These are phyloP conservation scores for Calonectria fujianensis DNA, from an alignment of 2,329 filamentous ascomycete species.

Conservation along the genomic window DNA sequence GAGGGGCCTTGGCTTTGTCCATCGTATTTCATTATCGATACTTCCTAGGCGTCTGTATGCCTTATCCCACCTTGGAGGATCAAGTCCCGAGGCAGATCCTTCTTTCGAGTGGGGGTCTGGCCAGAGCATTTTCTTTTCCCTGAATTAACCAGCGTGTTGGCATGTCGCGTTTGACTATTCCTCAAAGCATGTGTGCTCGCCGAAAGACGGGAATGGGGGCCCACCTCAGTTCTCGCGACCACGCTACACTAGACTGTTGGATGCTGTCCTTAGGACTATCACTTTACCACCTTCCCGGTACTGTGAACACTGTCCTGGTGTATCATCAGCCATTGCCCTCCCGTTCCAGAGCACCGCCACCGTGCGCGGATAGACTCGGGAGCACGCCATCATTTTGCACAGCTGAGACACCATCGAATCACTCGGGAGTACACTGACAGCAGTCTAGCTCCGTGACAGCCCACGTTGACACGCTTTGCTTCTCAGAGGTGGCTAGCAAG, in stretches of 20 bases:
- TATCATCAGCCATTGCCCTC: background rate
- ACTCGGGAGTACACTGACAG: conserved; percentile 1
- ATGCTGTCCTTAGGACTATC: background rate
- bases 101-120: too few relatives aligned
- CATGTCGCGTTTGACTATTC: conserved; percentile 6
- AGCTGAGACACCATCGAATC: background rate
- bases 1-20: background rate
- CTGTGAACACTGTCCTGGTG: background rate
- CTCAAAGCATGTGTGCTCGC: background rate
- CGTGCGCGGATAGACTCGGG: conserved; percentile 3
- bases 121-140: background rate
- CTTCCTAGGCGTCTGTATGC: background rate
- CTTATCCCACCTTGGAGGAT: background rate
- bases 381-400: background rate
- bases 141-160: background rate
- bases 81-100: background rate
- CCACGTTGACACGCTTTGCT: conserved; percentile 5
- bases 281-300: conserved; percentile 27
- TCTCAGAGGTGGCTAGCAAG: background rate
- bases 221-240: background rate
- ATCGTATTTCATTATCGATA: background rate
- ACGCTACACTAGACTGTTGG: background rate
- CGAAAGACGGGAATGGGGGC: conserved; percentile 13
- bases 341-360: conserved; percentile 15
- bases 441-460: background rate